Conservation (phyloP, 2,329 filamentous ascomycete genomes). For the Sclerotinia glacialis region DNA sequence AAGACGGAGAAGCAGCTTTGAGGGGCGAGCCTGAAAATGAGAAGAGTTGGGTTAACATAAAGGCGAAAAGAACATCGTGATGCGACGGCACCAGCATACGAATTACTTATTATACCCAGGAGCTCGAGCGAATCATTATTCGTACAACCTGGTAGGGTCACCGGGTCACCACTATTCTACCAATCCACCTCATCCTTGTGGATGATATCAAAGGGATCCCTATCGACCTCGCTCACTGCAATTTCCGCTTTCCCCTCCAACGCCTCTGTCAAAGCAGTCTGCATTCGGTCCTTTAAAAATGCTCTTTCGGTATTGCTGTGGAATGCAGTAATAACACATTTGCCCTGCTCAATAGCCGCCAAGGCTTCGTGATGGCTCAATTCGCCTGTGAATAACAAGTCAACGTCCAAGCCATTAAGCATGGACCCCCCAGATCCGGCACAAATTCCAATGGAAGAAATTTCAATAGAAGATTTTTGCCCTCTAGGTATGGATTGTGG, state of each 20-base stretch:
- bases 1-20: slow-evolving; percentile 39
- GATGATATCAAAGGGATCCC: slow-evolving; percentile 84
- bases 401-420: slow-evolving; percentile 66
- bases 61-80: slow-evolving; percentile 28
- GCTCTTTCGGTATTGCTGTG: slow-evolving; percentile 91
- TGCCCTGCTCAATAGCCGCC: slow-evolving; percentile 78
- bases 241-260: slow-evolving; percentile 61
- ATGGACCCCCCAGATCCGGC: slow-evolving; percentile 83
- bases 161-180: slow-evolving; percentile 18
- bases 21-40: slow-evolving; percentile 32
- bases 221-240: slow-evolving; percentile 73
- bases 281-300: slow-evolving; percentile 72
- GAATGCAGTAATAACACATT: slow-evolving; percentile 79
- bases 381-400: slow-evolving; percentile 87
- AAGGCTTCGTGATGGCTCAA: slow-evolving; percentile 91
- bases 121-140: not conserved
- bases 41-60: slow-evolving; percentile 31
- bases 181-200: slow-evolving; percentile 15
- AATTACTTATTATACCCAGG: not conserved
- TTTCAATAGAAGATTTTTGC: slow-evolving; percentile 39
- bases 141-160: slow-evolving; percentile 8
- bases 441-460: slow-evolving; percentile 77
- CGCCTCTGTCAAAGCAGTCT: slow-evolving; percentile 57
- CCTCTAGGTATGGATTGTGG: slow-evolving; percentile 33
- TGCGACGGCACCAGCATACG: not conserved